A percentile compares a stretch with the other conserved stretches of the same genome.
These are phyloP conservation scores for Botrytis cinerea DNA, from an alignment of 2,329 filamentous ascomycete species.

Conservation along the genomic window DNA sequence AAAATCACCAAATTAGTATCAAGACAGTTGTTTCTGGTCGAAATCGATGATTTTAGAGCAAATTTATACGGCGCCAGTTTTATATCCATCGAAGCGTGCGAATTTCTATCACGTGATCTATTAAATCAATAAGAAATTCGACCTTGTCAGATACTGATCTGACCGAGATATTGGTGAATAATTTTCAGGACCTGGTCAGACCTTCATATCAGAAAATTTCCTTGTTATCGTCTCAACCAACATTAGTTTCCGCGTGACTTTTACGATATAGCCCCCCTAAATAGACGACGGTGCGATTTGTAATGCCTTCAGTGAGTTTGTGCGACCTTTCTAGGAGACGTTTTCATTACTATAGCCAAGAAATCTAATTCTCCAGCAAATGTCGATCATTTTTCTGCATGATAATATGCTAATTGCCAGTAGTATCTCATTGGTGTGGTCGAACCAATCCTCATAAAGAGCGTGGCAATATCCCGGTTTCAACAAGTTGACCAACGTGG, in stretches of 20 bases:
- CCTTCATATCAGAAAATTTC: not conserved
- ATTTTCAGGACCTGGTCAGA: too few relatives aligned
- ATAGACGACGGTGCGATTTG: slow-evolving; percentile 1
- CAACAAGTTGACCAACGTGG: slow-evolving; percentile 10
- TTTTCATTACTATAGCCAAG: not conserved
- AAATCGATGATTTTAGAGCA: not conserved
- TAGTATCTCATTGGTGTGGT: not conserved
- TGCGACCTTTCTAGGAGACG: not conserved
- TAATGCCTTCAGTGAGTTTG: not conserved
- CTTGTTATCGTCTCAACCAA: not conserved
- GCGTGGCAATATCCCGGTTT: slow-evolving; percentile 17
- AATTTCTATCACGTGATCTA: not conserved
- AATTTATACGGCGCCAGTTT: not conserved
- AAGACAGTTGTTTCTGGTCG: too few relatives aligned
- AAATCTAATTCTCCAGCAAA: not conserved
- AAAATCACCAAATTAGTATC: not conserved
- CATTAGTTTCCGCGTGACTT: not conserved
- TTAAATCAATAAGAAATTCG: not conserved
- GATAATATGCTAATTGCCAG: slow-evolving; percentile 10
- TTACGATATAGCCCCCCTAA: not conserved
- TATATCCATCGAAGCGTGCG: not conserved
- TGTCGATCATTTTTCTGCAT: slow-evolving; percentile 13
- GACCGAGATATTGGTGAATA: not conserved
- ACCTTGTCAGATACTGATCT: not conserved
- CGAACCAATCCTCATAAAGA: slow-evolving; percentile 17